These are phyloP conservation scores for Mortierella claussenii DNA, from an alignment of 192 early-diverging fungal genomes.

Conservation along the genomic window DNA sequence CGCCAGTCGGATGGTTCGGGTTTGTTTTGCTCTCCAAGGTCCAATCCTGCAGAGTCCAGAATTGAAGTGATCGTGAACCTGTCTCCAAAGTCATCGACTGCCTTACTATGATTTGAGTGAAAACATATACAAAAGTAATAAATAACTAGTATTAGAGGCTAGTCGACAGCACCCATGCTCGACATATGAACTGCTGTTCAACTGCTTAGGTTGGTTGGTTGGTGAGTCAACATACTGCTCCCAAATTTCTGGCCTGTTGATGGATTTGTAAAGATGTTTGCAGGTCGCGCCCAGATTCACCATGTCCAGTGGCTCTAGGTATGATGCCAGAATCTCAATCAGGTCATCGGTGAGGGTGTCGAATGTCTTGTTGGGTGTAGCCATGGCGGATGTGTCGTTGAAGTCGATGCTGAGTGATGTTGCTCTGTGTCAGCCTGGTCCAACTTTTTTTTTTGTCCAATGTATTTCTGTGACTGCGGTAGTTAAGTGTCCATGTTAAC, in stretches of 20 bases:
- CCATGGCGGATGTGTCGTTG: background rate
- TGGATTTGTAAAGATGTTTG: constrained; percentile 22
- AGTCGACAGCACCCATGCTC: too few species aligned
- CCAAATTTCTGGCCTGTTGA: constrained; percentile 42
- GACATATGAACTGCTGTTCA: background rate
- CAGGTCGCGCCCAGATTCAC: constrained; percentile 41
- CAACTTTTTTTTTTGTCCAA: constrained; percentile 3
- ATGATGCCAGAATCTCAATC: constrained; percentile 40
- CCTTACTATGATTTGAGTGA: constrained; percentile 47
- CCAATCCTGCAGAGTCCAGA: constrained; percentile 58
- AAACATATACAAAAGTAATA: background rate
- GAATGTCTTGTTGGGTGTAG: constrained; percentile 39
- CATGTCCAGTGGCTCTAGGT: constrained; percentile 52
- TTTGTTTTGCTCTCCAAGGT: constrained; percentile 49
- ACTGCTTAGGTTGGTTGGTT: background rate
- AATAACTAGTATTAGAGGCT: background rate
- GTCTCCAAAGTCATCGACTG: constrained; percentile 63
- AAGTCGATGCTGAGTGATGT: background rate
- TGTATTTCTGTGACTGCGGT: too few species aligned
- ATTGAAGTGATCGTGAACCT: constrained; percentile 60
- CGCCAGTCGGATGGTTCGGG: constrained; percentile 62
- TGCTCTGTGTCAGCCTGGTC: background rate
- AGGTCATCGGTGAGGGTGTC: constrained; percentile 41
- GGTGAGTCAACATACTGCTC: constrained; percentile 35
- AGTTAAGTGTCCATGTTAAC: too few species aligned